A percentile compares a stretch with the other conserved stretches of the same genome.
Conservation (phyloP, 345 rosid species). For the Aegle marmelos region DNA sequence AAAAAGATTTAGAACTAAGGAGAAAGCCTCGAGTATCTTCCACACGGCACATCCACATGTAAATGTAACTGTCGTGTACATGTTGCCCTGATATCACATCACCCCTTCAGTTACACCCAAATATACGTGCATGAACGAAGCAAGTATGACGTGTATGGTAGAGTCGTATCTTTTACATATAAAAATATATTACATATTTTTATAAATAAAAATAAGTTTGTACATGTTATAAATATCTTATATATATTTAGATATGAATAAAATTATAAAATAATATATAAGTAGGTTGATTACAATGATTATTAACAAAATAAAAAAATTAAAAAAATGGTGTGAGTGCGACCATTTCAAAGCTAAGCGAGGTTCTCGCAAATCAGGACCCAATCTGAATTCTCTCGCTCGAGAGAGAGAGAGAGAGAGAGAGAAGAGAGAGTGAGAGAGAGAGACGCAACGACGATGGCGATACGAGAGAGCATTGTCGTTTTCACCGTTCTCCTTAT, state of each 20-base stretch:
- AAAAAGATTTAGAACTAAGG: too few relatives aligned
- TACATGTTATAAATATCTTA: too few relatives aligned
- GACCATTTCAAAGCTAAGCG: constrained; percentile 73
- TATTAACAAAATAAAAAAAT: not conserved
- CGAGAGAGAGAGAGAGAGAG: constrained; percentile 30
- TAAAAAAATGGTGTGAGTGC: constrained; percentile 15
- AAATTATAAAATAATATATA: not conserved
- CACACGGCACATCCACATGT: too few relatives aligned
- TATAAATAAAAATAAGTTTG: too few relatives aligned
- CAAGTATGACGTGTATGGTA: not conserved
- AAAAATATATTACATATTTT: not conserved
- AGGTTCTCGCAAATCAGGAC: constrained; percentile 53
- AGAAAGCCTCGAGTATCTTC: not conserved
- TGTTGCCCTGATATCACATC: not conserved
- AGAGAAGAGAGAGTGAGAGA: not conserved
- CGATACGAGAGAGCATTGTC: constrained; percentile 45
- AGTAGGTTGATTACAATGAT: not conserved
- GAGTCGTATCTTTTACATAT: not conserved
- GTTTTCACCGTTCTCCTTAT: constrained; percentile 48
- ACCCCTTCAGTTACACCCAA: not conserved
- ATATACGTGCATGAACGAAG: constrained; percentile 1
- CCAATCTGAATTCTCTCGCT: constrained; percentile 36
- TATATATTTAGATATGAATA: not conserved
- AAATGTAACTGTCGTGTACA: not conserved
- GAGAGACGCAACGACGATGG: constrained; percentile 50